Evolutionary conservation across 768 basidiomycete genomes (phyloP), one percentile per base, ranked within the genome.

Genomic region (Neoboletus brunneissimus): DNA sequence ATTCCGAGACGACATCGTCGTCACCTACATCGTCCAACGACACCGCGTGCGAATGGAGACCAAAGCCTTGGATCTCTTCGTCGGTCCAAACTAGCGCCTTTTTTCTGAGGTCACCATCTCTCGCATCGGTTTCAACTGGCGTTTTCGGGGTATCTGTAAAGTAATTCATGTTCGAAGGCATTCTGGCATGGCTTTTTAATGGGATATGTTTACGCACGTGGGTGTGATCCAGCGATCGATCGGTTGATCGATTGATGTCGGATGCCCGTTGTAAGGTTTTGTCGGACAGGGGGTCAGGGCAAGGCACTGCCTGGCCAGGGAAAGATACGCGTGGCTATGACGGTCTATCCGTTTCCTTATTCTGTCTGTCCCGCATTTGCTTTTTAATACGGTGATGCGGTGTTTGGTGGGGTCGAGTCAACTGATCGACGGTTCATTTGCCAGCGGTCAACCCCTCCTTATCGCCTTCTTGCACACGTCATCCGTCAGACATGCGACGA

Each of bases 1-100:
- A 5, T 53, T 71, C 13, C 56, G 70, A 25, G 71, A 71, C n/a
- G 71, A 69, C 8, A 59, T 72, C 37, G 53, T 67, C 13, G 55
- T 72, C 16, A 63, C 60, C 10, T 71, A 72, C 52, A 43, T 69
- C 25, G 34, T 71, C 13, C 71, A 71, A 25, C 64, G 60, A 52
- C 58, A 68, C 31, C 65, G 70, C 27, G 25, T 65, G 2, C 55
- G 37, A 40, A 32, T 67, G 58, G 69, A 72, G 44, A 61, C 32
- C 51, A 61, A 37, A 54, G 60, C 69, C 0, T n/a, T 71, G 25
- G 60, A 71, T 23, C 61, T 71, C 15, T 62, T 71, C 25, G 62
- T 64, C 16, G 66, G 69, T 25, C 50, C 48, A 32, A 49, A 9
- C 41, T 65, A 66, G 38, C 12, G 11, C 31, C 16, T 31, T 31